phyloP scores from a whole-genome alignment of 2,329 filamentous ascomycete genomes.

The Aspergillus fumigatus region DNA sequence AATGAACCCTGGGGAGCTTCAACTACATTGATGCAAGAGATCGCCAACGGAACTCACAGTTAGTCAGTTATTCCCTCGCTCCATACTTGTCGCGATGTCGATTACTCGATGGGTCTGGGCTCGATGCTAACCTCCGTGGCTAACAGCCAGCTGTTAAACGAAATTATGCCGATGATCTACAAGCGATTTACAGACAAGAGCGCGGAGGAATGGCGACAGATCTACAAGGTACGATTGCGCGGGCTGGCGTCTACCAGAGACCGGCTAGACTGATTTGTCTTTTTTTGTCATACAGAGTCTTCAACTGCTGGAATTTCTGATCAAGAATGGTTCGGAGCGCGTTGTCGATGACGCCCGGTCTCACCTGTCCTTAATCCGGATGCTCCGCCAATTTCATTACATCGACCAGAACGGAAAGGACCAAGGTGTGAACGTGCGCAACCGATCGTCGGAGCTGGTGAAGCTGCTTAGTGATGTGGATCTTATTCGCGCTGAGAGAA shows the following conservation, averaged over 20 bases:
- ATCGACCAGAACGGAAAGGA: slow-evolving; percentile 97
- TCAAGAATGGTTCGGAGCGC: slow-evolving; percentile 96
- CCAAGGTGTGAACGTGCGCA: slow-evolving; percentile 95
- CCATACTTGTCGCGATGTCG: not conserved
- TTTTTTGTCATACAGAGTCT: slow-evolving; percentile 50
- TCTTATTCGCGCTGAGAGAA: slow-evolving; percentile 56
- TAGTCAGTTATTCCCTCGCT: slow-evolving; percentile 61
- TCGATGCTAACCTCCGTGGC: slow-evolving; percentile 11
- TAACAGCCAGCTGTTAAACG: slow-evolving; percentile 83
- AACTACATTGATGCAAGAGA: slow-evolving; percentile 89
- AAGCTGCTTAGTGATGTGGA: slow-evolving; percentile 79
- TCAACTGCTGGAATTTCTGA: slow-evolving; percentile 90
- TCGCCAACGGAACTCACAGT: slow-evolving; percentile 95
- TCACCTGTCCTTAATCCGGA: slow-evolving; percentile 91
- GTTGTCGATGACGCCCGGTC: slow-evolving; percentile 96
- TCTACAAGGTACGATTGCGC: slow-evolving; percentile 73
- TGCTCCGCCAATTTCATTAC: slow-evolving; percentile 97
- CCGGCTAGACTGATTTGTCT: not conserved
- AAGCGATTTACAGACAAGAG: slow-evolving; percentile 98
- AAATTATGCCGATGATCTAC: slow-evolving; percentile 99
- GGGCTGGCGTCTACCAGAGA: not conserved
- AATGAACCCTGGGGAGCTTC: slow-evolving; percentile 96
- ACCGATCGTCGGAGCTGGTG: slow-evolving; percentile 89
- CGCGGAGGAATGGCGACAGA: slow-evolving; percentile 97
- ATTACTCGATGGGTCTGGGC: not conserved